These are phyloP conservation scores for Cyberlindnera subsufficiens DNA, from an alignment of 805 yeast genomes.

Conservation along the genomic window DNA sequence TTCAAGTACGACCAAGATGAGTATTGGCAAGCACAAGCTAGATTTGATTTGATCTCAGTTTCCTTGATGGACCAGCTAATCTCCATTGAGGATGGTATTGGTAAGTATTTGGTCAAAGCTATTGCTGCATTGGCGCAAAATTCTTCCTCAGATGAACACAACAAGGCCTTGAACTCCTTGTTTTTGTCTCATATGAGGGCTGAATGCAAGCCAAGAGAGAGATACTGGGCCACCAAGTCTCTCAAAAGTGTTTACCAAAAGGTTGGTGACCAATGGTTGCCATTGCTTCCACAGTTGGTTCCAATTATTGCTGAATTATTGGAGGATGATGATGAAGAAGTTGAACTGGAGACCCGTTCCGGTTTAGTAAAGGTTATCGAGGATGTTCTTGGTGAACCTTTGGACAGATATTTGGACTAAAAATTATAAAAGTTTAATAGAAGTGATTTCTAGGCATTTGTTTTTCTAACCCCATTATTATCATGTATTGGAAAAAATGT, in stretches of 20 bases:
- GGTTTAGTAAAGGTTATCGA: slow-evolving; percentile 91
- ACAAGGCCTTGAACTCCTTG: slow-evolving; percentile 63
- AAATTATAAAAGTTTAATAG: not conserved
- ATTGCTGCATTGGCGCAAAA: slow-evolving; percentile 69
- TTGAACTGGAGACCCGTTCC: slow-evolving; percentile 84
- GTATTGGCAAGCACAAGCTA: slow-evolving; percentile 85
- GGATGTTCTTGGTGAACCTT: slow-evolving; percentile 88
- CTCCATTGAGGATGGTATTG: slow-evolving; percentile 66
- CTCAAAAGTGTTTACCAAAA: slow-evolving; percentile 80
- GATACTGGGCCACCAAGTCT: slow-evolving; percentile 74
- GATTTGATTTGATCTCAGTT: slow-evolving; percentile 68
- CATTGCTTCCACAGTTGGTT: slow-evolving; percentile 85
- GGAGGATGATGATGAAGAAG: slow-evolving; percentile 93
- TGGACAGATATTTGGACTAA: slow-evolving; percentile 67
- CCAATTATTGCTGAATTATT: slow-evolving; percentile 93
- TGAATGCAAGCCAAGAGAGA: slow-evolving; percentile 48
- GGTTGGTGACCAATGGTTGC: slow-evolving; percentile 93
- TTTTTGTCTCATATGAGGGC: slow-evolving; percentile 66
- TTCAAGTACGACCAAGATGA: slow-evolving; percentile 90
- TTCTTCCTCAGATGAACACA: slow-evolving; percentile 67
- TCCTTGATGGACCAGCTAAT: slow-evolving; percentile 62
- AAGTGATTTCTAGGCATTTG: no score
- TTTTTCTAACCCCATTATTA: not conserved
- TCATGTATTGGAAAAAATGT: not conserved
- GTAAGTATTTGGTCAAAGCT: slow-evolving; percentile 76